A percentile compares a stretch with the other conserved stretches of the same genome.
Conservation (phyloP, 805 yeast species). For the Ogataea trehalophila region DNA sequence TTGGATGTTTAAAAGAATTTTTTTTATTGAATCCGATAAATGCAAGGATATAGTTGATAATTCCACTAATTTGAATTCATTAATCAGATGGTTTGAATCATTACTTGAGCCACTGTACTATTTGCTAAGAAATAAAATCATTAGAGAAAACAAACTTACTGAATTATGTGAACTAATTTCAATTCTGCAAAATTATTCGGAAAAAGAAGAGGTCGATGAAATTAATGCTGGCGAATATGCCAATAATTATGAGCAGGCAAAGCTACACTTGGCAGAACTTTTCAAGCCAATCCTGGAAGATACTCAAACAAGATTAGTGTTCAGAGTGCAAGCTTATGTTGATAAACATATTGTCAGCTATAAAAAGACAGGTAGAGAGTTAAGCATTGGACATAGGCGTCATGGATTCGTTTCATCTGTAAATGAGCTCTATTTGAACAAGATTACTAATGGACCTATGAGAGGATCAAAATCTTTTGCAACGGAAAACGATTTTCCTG, state of each 20-base stretch:
- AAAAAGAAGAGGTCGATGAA: constrained; percentile 42
- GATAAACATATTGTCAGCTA: constrained; percentile 65
- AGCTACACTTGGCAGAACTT: constrained; percentile 38
- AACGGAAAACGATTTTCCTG: background rate
- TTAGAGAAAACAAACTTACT: constrained; percentile 65
- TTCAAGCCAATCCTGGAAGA: constrained; percentile 72
- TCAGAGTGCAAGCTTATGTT: constrained; percentile 69
- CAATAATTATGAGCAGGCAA: constrained; percentile 14
- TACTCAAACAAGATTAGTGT: constrained; percentile 74
- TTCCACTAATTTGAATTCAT: constrained; percentile 26
- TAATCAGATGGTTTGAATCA: constrained; percentile 56
- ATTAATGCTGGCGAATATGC: constrained; percentile 13
- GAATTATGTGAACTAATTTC: constrained; percentile 72
- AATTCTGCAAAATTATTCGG: constrained; percentile 61
- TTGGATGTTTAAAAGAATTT: constrained; percentile 51
- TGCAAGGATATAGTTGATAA: constrained; percentile 20
- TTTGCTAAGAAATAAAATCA: constrained; percentile 54
- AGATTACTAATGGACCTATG: constrained; percentile 1
- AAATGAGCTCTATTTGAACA: constrained; percentile 2
- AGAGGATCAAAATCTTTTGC: background rate
- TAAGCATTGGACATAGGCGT: constrained; percentile 48
- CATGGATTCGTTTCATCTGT: constrained; percentile 4
- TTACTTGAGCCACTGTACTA: constrained; percentile 79
- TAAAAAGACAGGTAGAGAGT: constrained; percentile 62
- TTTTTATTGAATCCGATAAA: constrained; percentile 30